phyloP scores from a whole-genome alignment of 805 yeast species.

The Kuraishia cidri region DNA sequence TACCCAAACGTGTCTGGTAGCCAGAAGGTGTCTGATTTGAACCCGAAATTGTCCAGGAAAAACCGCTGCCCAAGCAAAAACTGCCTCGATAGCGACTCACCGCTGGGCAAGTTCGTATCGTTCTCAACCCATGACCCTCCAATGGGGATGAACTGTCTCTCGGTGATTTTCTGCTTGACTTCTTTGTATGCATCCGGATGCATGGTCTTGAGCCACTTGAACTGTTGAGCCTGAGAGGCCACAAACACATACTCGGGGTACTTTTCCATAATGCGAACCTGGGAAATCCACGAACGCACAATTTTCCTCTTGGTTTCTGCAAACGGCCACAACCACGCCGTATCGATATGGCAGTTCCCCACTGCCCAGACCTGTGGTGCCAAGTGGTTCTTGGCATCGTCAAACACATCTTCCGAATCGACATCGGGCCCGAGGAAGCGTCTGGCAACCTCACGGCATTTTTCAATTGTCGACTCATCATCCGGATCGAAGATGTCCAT shows the following conservation, averaged over 20 bases:
- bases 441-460: conserved; percentile 60
- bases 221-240: conserved; percentile 95
- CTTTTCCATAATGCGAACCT: conserved; percentile 70
- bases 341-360: conserved; percentile 95
- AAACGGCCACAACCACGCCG: conserved; percentile 99
- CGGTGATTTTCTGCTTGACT: conserved; percentile 55
- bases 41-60: conserved; percentile 72
- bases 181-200: conserved; percentile 73
- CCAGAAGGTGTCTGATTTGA: conserved; percentile 76
- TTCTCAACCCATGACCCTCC: conserved; percentile 99
- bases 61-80: conserved; percentile 86
- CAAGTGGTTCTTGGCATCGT: conserved; percentile 24
- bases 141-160: conserved; percentile 76
- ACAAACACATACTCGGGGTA: conserved; percentile 93
- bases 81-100: conserved; percentile 86
- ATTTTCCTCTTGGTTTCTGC: conserved; percentile 92
- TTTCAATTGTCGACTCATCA: conserved; percentile 44
- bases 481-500: conserved; percentile 77
- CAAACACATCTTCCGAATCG: conserved; percentile 59
- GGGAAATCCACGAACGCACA: conserved; percentile 94
- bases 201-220: conserved; percentile 80
- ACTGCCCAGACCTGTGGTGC: conserved; percentile 66
- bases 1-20: conserved; percentile 97
- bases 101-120: conserved; percentile 93
- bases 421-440: conserved; percentile 56